phyloP scores from a whole-genome alignment of 192 early-diverging fungal species.

The Coemansia sp. region DNA sequence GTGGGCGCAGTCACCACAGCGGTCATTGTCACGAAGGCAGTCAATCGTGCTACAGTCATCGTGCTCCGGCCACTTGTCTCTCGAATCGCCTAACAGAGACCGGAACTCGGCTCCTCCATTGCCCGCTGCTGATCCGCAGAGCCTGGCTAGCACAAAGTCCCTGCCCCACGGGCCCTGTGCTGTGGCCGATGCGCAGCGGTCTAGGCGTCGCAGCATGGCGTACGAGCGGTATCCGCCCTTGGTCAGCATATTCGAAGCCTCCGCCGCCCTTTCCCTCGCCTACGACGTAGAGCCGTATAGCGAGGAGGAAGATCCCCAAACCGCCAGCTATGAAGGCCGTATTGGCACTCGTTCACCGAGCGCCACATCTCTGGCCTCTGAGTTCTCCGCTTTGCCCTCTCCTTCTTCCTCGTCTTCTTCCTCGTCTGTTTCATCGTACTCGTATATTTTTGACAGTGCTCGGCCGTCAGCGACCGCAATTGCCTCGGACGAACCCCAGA shows the following conservation, averaged over 20 bases:
- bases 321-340: background rate
- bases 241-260: conserved; percentile 45
- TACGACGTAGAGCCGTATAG: conserved; percentile 4
- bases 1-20: conserved; percentile 9
- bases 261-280: background rate
- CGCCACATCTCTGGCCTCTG: conserved; percentile 31
- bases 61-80: conserved; percentile 24
- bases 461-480: conserved; percentile 21
- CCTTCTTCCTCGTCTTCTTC: conserved; percentile 28
- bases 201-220: conserved; percentile 40
- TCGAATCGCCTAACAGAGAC: conserved; percentile 8
- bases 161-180: conserved; percentile 16
- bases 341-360: conserved; percentile 16
- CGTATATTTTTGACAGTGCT: conserved; percentile 51
- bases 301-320: background rate
- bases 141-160: conserved; percentile 38
- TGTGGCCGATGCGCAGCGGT: conserved; percentile 11
- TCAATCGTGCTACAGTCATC: conserved; percentile 51
- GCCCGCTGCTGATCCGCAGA: conserved; percentile 15
- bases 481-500: background rate
- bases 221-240: conserved; percentile 56
- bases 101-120: background rate
- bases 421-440: conserved; percentile 44
- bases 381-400: conserved; percentile 20
- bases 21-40: conserved; percentile 33